Evolutionary conservation across 495 filamentous ascomycete genomes (phyloP).

Genomic region (Glutinoglossum americanum): DNA sequence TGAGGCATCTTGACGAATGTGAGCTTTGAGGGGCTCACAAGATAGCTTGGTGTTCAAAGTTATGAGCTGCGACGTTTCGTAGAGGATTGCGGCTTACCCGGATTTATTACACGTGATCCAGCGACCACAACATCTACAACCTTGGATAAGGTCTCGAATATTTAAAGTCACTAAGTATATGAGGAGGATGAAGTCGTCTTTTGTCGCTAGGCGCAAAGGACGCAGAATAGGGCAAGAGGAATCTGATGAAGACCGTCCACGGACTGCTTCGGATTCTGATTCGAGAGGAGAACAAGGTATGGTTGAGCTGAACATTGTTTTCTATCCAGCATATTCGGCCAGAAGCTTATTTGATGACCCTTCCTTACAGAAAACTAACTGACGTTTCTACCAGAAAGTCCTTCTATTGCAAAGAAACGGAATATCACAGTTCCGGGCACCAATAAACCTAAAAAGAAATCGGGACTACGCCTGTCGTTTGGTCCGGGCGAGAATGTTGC

Average conservation of each 20-base stretch:
- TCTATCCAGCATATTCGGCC: background rate
- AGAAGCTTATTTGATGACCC: background rate
- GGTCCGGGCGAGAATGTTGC: constrained; percentile 35
- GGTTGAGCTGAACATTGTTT: background rate
- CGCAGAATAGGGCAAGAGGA: constrained; percentile 54
- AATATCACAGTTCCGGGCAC: constrained; percentile 8
- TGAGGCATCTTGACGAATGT: constrained; percentile 58
- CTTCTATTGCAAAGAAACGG: constrained; percentile 22
- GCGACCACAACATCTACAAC: background rate
- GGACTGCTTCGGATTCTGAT: background rate
- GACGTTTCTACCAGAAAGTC: constrained; percentile 10
- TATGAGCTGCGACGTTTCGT: background rate
- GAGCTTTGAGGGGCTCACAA: background rate
- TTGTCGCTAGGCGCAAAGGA: constrained; percentile 46
- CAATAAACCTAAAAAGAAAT: constrained; percentile 28
- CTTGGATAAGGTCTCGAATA: background rate
- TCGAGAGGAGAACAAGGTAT: constrained; percentile 15
- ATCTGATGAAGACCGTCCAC: constrained; percentile 21
- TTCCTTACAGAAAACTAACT: background rate
- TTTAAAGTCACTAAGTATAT: background rate
- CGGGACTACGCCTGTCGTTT: constrained; percentile 54
- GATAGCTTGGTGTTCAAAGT: background rate
- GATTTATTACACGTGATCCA: background rate
- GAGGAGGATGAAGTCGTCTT: constrained; percentile 38
- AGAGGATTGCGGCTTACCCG: background rate